phyloP scores from a whole-genome alignment of 441 rosid species.

The Erodium chrysanthum region DNA sequence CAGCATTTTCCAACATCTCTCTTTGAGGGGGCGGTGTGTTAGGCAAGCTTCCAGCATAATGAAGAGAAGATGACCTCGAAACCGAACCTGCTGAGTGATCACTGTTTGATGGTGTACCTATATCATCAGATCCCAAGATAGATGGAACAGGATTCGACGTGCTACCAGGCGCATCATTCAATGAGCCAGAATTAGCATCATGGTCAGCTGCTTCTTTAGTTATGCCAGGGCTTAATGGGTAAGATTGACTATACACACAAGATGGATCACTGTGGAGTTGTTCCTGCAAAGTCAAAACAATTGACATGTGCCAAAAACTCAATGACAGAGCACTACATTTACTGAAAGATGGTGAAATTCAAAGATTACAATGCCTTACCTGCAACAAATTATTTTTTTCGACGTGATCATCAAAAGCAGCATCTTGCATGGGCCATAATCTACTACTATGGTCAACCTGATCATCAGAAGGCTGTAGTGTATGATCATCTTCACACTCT shows the following conservation, averaged over 20 bases:
- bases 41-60: constrained; percentile 18
- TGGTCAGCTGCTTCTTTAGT: constrained; percentile 26
- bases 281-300: constrained; percentile 29
- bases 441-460: constrained; percentile 20
- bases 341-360: not conserved
- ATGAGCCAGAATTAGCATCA: constrained; percentile 26
- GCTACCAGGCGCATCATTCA: constrained; percentile 20
- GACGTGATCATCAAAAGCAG: constrained; percentile 15
- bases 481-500: constrained; percentile 42
- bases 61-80: constrained; percentile 20
- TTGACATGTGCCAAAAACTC: constrained; percentile 5
- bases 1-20: constrained; percentile 16
- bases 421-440: constrained; percentile 23
- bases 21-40: constrained; percentile 11
- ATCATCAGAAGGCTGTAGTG: constrained; percentile 26
- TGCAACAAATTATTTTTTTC: constrained; percentile 24
- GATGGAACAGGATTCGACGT: constrained; percentile 22
- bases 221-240: constrained; percentile 30
- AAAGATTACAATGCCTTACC: constrained; percentile 22
- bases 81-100: constrained; percentile 15
- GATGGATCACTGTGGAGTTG: constrained; percentile 28
- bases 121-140: constrained; percentile 18
- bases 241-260: constrained; percentile 33
- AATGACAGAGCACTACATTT: not conserved
- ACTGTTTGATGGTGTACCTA: constrained; percentile 10